phyloP scores from a whole-genome alignment of 2,329 filamentous ascomycete genomes.

The Trichophyton simii region DNA sequence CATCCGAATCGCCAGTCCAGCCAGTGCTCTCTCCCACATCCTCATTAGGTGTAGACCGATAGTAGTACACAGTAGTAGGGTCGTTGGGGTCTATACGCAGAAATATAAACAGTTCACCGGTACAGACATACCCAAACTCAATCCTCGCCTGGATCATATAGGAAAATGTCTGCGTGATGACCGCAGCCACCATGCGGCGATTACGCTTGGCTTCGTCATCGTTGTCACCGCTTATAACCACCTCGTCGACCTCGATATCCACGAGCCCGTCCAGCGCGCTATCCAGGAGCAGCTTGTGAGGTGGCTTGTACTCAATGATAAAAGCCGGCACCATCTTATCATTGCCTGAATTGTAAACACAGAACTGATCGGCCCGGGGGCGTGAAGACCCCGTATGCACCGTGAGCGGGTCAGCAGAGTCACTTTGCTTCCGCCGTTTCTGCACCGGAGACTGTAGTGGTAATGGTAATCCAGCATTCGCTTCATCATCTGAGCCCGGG shows the following conservation, averaged over 20 bases:
- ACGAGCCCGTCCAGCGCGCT: constrained; percentile 34
- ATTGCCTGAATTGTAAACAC: constrained; percentile 20
- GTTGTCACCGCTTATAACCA: constrained; percentile 19
- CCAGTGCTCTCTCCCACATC: constrained; percentile 20
- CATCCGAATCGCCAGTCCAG: constrained; percentile 9
- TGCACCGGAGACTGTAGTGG: not conserved
- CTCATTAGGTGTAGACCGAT: constrained; percentile 21
- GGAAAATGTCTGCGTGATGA: constrained; percentile 38
- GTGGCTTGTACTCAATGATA: constrained; percentile 37
- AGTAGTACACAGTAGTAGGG: constrained; percentile 22
- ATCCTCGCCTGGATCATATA: constrained; percentile 40
- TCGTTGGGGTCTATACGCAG: constrained; percentile 25
- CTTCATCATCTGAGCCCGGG: not conserved
- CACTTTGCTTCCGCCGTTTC: constrained; percentile 4
- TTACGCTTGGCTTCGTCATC: constrained; percentile 15
- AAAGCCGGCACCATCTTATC: constrained; percentile 17
- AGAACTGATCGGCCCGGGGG: constrained; percentile 24
- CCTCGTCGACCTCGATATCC: constrained; percentile 31
- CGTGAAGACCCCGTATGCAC: constrained; percentile 7
- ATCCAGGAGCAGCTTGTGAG: constrained; percentile 34
- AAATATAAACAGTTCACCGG: constrained; percentile 35
- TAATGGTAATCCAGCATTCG: too few species aligned
- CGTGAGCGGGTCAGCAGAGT: not conserved
- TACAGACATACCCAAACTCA: constrained; percentile 34
- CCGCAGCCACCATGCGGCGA: constrained; percentile 29